phyloP scores from a whole-genome alignment of 1,284 basidiomycete species.

The Kalmanozyma brasiliensis region DNA sequence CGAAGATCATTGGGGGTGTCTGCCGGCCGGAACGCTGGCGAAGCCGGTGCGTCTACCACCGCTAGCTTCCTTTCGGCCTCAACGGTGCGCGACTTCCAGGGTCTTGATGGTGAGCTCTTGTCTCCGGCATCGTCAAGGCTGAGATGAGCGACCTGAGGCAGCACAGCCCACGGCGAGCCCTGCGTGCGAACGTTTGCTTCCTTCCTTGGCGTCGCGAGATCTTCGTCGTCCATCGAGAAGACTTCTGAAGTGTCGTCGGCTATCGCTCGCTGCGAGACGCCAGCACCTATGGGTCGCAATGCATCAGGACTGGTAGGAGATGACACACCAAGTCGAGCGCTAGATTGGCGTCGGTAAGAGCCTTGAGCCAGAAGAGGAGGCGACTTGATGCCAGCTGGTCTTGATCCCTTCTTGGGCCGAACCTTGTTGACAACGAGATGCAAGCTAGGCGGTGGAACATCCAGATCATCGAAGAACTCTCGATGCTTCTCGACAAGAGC shows the following conservation, averaged over 20 bases:
- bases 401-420: constrained; percentile 50
- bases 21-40: constrained; percentile 23
- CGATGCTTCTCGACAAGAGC: constrained; percentile 76
- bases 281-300: constrained; percentile 29
- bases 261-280: constrained; percentile 11
- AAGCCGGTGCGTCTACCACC: constrained; percentile 7
- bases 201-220: constrained; percentile 46
- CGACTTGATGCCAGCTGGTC: constrained; percentile 43
- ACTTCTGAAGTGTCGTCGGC: constrained; percentile 69
- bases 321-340: constrained; percentile 57
- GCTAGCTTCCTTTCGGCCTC: constrained; percentile 68
- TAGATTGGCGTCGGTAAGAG: constrained; percentile 67
- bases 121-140: constrained; percentile 37
- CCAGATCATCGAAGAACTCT: constrained; percentile 82
- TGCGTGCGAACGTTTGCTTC: constrained; percentile 11
- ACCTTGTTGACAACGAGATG: constrained; percentile 63
- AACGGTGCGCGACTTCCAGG: constrained; percentile 71
- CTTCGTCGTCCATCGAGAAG: constrained; percentile 76
- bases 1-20: constrained; percentile 75
- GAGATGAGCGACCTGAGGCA: constrained; percentile 42
- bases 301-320: constrained; percentile 41
- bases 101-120: constrained; percentile 37
- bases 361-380: constrained; percentile 46
- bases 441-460: constrained; percentile 76
- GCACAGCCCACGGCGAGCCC: constrained; percentile 38